A percentile compares a stretch with the other conserved stretches of the same genome.
Conservation (phyloP, 306 rosid species). For the Trifolium repens region DNA sequence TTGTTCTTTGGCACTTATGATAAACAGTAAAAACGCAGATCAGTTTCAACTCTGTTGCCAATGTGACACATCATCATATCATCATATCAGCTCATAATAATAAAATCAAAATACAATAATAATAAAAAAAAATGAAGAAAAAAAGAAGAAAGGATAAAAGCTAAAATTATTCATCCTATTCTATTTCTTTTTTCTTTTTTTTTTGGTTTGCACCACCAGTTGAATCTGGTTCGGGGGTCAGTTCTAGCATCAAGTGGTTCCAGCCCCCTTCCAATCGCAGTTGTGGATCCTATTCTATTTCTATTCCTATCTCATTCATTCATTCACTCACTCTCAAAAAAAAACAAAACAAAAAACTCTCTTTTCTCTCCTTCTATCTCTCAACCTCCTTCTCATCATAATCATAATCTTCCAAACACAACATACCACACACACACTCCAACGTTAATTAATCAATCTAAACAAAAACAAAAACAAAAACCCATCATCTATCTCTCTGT, state of each 20-base stretch:
- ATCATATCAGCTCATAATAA: background rate
- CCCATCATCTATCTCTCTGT: conserved; percentile 45
- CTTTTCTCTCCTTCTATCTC: conserved; percentile 22
- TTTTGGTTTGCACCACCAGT: too few species aligned
- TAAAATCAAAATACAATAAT: background rate
- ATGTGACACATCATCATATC: background rate
- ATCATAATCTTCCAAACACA: conserved; percentile 33
- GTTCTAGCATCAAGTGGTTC: too few species aligned
- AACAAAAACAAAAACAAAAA: background rate
- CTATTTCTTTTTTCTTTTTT: too few species aligned
- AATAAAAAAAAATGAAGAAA: background rate
- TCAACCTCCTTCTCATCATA: conserved; percentile 26
- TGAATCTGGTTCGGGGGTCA: too few species aligned
- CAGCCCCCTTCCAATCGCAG: too few species aligned
- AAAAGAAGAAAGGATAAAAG: conserved; percentile 36
- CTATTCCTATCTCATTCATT: background rate
- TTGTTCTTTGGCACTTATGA: background rate
- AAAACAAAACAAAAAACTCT: background rate
- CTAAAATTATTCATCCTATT: conserved; percentile 38
- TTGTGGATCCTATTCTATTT: background rate
- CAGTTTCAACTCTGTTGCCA: background rate
- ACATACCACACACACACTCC: conserved; percentile 42
- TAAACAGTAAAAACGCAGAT: background rate
- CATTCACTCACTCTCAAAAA: conserved; percentile 38
- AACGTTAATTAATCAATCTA: conserved; percentile 52